Base-by-base conservation (phyloP, 1,284 basidiomycete genomes). In the Rhodofomes roseus region DNA sequence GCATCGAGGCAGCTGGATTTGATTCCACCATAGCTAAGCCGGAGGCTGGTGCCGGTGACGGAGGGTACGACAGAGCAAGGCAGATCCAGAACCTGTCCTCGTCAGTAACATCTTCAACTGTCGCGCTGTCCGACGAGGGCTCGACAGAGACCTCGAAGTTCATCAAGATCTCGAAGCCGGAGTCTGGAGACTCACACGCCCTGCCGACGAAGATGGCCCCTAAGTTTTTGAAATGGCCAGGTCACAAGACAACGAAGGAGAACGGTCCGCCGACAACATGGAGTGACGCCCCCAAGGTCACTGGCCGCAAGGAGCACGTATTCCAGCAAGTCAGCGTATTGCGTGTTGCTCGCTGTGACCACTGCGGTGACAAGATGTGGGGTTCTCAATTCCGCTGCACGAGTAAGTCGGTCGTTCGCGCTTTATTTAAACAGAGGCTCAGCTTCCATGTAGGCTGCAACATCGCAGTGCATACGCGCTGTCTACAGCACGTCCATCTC, bases 331-430 rank as follows among this genome's bases (percentile, higher is more conserved):
- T 94, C 68, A 96, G 89, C 69, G 86, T 95, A 23, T 79, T 99
- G 62, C 85, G 95, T 36, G 92, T 97, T 59, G 89, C 93, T 18
- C 82, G 93, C 50, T 99, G 96, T 72, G 95, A 98, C 70, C 89
- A 96, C 59, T 99, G 96, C 72, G 89, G 90, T 41, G 97, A 98
- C 71, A 99, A 98, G 79, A 89, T 99, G 89, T 99, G 96, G 95
- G 96, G 96, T 5, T 88, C 96, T 40, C 93, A 95, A 73, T 81
- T 95, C 60, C 88, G 93, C 36, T 99, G 96, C 72, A 84, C 87
- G 62, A 81, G 95, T 94, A 68, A 72, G 89, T 79, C 7, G 52
- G 6, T 29, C 16, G 60, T 31, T 54, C 9, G n/a, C n/a, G n/a
- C n/a, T n/a, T n/a, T n/a, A n/a, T n/a, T n/a, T n/a, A n/a, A n/a